Evolutionary conservation across 805 yeast genomes (phyloP).

Genomic region (Scheffersomyces amazonensis): DNA sequence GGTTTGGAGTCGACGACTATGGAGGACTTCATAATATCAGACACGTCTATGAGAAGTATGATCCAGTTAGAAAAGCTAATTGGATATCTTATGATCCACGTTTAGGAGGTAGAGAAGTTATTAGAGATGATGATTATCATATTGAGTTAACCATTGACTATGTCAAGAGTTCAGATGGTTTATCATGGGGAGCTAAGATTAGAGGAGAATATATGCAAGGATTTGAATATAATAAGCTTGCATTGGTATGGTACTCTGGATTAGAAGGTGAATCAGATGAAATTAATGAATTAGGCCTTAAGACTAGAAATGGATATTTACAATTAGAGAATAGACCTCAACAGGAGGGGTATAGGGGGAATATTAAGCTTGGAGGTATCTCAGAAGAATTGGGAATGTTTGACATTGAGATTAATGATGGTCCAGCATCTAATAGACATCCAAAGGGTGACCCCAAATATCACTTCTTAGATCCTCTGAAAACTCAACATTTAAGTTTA

Average conservation of each 20-base stretch:
- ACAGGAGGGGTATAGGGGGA: slow-evolving; percentile 32
- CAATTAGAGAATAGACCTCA: slow-evolving; percentile 19
- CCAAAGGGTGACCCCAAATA: slow-evolving; percentile 30
- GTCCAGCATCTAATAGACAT: slow-evolving; percentile 44
- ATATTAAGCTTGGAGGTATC: slow-evolving; percentile 38
- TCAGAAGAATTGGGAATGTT: slow-evolving; percentile 70
- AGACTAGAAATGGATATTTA: slow-evolving; percentile 20
- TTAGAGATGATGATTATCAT: slow-evolving; percentile 64
- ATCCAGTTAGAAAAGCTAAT: slow-evolving; percentile 69
- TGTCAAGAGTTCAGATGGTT: slow-evolving; percentile 66
- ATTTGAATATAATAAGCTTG: slow-evolving; percentile 46
- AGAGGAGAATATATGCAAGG: slow-evolving; percentile 60
- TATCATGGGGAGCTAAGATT: slow-evolving; percentile 79
- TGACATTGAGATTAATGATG: slow-evolving; percentile 55
- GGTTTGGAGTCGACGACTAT: slow-evolving; percentile 70
- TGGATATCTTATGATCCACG: slow-evolving; percentile 92
- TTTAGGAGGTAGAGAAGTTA: slow-evolving; percentile 75
- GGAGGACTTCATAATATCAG: slow-evolving; percentile 56
- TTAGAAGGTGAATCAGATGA: slow-evolving; percentile 53
- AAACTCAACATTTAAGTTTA: slow-evolving; percentile 65
- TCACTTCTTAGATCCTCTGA: slow-evolving; percentile 53
- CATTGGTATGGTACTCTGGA: slow-evolving; percentile 77
- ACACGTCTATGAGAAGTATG: slow-evolving; percentile 73
- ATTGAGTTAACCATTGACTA: slow-evolving; percentile 67
- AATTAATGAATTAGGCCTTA: slow-evolving; percentile 6